phyloP scores from a whole-genome alignment of 192 early-diverging fungal genomes.

The Oehlia diaphana region DNA sequence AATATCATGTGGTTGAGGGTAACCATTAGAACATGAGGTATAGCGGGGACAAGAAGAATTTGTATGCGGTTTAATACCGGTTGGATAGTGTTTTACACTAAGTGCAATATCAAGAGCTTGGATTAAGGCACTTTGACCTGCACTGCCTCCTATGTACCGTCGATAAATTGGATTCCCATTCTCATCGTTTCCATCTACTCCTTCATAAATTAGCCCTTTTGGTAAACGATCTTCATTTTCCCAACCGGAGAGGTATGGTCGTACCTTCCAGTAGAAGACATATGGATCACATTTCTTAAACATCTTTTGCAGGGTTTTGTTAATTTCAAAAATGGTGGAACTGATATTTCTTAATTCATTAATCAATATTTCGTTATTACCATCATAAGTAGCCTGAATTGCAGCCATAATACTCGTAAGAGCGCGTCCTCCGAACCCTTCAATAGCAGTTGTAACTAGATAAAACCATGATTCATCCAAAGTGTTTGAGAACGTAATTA shows the following conservation, averaged over 20 bases:
- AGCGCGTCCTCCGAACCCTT: conserved; percentile 73
- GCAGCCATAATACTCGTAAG: conserved; percentile 68
- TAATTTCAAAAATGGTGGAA: conserved; percentile 53
- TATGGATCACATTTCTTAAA: conserved; percentile 94
- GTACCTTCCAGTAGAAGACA: conserved; percentile 92
- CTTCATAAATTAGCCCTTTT: conserved; percentile 89
- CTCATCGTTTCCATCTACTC: conserved; percentile 67
- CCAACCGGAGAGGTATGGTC: conserved; percentile 90
- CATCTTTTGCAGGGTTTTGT: conserved; percentile 67
- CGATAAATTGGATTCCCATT: conserved; percentile 62
- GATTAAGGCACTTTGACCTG: conserved; percentile 92
- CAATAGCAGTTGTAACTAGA: conserved; percentile 87
- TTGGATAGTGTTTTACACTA: conserved; percentile 86
- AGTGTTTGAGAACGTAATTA: conserved; percentile 83
- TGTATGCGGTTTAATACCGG: conserved; percentile 45
- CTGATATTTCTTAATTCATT: conserved; percentile 58
- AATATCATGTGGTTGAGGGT: not conserved
- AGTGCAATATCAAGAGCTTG: conserved; percentile 88
- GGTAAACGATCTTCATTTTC: conserved; percentile 84
- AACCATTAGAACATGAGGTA: not conserved
- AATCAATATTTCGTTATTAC: conserved; percentile 50
- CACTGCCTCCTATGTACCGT: conserved; percentile 87
- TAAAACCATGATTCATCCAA: conserved; percentile 98
- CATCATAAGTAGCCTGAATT: conserved; percentile 57
- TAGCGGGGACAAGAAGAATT: not conserved